A percentile compares a stretch with the other conserved stretches of the same genome.
phyloP scores from a whole-genome alignment of 2,329 filamentous ascomycete species.

The Thermomyces lanuginosus region DNA sequence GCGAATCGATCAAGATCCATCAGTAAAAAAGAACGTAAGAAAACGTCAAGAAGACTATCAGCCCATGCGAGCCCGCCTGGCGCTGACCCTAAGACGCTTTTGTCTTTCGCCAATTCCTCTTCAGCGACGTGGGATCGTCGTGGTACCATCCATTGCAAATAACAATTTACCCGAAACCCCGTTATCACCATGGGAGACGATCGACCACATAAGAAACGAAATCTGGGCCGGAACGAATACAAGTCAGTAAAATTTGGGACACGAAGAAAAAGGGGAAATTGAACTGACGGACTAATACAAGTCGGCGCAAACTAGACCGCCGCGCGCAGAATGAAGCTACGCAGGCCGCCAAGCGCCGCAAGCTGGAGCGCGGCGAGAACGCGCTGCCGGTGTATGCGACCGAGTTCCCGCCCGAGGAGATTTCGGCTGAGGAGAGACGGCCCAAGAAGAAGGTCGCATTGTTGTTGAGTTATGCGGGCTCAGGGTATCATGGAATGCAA shows the following conservation, averaged over 20 bases:
- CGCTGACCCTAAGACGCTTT: background rate
- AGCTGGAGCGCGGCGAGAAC: slow-evolving; percentile 31
- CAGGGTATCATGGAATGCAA: slow-evolving; percentile 95
- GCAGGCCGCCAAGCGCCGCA: slow-evolving; percentile 40
- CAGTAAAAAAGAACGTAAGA: background rate
- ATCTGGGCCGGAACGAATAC: slow-evolving; percentile 51
- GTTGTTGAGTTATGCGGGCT: slow-evolving; percentile 86
- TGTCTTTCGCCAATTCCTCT: background rate
- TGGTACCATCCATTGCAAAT: too few relatives aligned
- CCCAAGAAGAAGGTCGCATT: slow-evolving; percentile 96
- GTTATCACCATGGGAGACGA: slow-evolving; percentile 12
- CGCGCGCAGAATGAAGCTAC: slow-evolving; percentile 35
- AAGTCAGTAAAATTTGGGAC: slow-evolving; percentile 44
- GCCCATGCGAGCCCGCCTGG: slow-evolving; percentile 1
- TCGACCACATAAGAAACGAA: slow-evolving; percentile 49
- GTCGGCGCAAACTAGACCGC: slow-evolving; percentile 36
- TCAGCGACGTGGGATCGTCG: background rate
- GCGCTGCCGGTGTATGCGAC: slow-evolving; percentile 37
- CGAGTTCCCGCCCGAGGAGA: slow-evolving; percentile 59
- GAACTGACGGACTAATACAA: slow-evolving; percentile 34
- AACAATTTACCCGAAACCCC: too few relatives aligned
- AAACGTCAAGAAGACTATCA: background rate
- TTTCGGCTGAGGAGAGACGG: slow-evolving; percentile 66
- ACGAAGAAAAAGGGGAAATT: background rate
- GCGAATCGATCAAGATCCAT: background rate